Conservation (phyloP, 768 basidiomycete species). For the Kwoniella botswanensis region DNA sequence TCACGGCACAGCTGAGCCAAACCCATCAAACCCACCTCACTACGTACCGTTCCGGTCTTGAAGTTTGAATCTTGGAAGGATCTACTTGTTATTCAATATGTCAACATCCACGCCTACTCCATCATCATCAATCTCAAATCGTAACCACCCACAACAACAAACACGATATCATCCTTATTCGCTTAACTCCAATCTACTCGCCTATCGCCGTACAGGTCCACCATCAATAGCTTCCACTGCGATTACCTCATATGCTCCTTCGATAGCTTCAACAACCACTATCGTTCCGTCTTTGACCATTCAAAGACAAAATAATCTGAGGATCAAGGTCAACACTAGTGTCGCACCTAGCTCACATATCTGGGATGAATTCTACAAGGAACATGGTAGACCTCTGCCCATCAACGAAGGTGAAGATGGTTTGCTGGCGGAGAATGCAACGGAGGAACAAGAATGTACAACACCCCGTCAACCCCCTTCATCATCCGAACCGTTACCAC, state of each 20-base stretch:
- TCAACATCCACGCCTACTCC: background rate
- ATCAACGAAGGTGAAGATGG: background rate
- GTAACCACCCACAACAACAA: background rate
- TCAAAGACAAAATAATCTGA: slow-evolving; percentile 2
- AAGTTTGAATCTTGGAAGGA: background rate
- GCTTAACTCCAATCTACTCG: slow-evolving; percentile 1
- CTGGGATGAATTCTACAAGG: slow-evolving; percentile 23
- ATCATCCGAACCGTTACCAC: background rate
- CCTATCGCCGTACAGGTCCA: background rate
- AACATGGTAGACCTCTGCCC: background rate
- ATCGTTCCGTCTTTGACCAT: background rate
- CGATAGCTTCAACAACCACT: background rate
- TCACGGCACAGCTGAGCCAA: background rate
- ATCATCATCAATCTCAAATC: background rate
- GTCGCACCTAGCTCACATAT: slow-evolving; percentile 19
- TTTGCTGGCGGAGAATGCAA: background rate
- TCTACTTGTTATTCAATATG: background rate
- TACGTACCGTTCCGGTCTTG: background rate
- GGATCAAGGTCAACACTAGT: slow-evolving; percentile 17
- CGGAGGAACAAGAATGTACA: background rate
- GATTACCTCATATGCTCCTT: slow-evolving; percentile 9
- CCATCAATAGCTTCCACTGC: slow-evolving; percentile 14
- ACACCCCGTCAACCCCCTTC: no score
- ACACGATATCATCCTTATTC: slow-evolving; percentile 11
- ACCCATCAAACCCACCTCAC: background rate